Evolutionary conservation across 768 basidiomycete species (phyloP).

Genomic region (Pulveroboletus ravenelii): DNA sequence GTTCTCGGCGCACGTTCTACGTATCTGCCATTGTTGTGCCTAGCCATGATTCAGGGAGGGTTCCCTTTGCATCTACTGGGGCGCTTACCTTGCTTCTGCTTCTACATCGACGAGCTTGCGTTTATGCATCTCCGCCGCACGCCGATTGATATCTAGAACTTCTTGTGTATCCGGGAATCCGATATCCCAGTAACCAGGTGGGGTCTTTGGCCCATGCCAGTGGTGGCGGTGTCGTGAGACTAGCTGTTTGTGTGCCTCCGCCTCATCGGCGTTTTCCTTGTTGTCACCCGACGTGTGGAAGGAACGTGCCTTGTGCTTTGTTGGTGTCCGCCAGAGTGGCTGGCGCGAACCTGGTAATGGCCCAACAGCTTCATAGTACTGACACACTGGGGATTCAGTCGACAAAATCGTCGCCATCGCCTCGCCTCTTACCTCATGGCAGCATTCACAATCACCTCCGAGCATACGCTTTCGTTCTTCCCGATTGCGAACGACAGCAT

Average conservation of each 20-base stretch:
- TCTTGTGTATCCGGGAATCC: constrained; percentile 88
- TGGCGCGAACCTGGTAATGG: constrained; percentile 65
- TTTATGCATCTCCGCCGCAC: constrained; percentile 67
- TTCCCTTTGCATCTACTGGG: not conserved
- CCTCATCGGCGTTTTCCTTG: constrained; percentile 33
- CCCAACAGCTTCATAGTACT: constrained; percentile 81
- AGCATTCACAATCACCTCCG: constrained; percentile 79
- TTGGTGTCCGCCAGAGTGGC: constrained; percentile 72
- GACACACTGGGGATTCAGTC: not conserved
- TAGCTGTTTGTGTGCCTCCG: constrained; percentile 55
- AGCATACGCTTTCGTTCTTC: constrained; percentile 61
- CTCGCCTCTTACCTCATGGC: constrained; percentile 54
- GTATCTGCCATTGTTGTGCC: constrained; percentile 27
- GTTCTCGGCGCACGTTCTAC: constrained; percentile 14
- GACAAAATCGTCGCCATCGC: no score
- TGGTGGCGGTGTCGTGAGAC: constrained; percentile 71
- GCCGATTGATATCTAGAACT: constrained; percentile 66
- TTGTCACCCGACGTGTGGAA: constrained; percentile 4
- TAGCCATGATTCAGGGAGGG: constrained; percentile 5
- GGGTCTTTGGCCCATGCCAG: constrained; percentile 69
- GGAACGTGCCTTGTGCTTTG: constrained; percentile 27
- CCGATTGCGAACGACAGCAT: constrained; percentile 69
- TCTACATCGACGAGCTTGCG: constrained; percentile 58
- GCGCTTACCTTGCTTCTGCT: constrained; percentile 51
- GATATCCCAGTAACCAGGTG: constrained; percentile 87